These are phyloP conservation scores for Penicillium capsulatum DNA, from an alignment of 2,329 filamentous ascomycete genomes.

Conservation along the genomic window DNA sequence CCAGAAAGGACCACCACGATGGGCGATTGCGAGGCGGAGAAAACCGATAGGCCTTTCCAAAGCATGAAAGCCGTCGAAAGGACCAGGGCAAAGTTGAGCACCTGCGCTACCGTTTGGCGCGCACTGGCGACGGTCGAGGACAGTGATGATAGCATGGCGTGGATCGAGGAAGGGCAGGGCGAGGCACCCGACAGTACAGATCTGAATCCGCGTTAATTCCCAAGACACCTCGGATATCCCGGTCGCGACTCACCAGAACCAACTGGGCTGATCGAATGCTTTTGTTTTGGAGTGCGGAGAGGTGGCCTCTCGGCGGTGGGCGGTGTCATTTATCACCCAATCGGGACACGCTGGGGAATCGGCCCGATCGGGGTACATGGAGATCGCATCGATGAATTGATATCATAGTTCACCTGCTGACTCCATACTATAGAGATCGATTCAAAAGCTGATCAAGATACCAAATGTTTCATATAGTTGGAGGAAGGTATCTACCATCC, in stretches of 20 bases:
- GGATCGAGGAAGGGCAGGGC: slow-evolving; percentile 21
- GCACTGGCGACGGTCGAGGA: slow-evolving; percentile 58
- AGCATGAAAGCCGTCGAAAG: slow-evolving; percentile 81
- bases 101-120: slow-evolving; percentile 73
- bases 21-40: slow-evolving; percentile 67
- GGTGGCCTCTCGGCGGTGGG: slow-evolving; percentile 13
- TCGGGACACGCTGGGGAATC: too few relatives aligned
- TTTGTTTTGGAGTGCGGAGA: slow-evolving; percentile 20
- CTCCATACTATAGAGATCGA: too few relatives aligned
- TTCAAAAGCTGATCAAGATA: too few relatives aligned
- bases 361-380: too few relatives aligned
- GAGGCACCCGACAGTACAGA: neutral
- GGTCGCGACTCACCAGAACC: slow-evolving; percentile 1
- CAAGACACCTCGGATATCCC: too few relatives aligned
- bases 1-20: slow-evolving; percentile 64
- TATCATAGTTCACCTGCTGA: too few relatives aligned
- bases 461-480: too few relatives aligned
- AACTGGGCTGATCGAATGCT: slow-evolving; percentile 8
- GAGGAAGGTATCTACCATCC: too few relatives aligned
- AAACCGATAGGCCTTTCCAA: slow-evolving; percentile 82
- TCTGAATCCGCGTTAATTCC: too few relatives aligned
- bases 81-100: slow-evolving; percentile 87
- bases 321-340: neutral
- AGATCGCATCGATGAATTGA: too few relatives aligned
- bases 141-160: slow-evolving; percentile 64